A percentile compares a stretch with the other conserved stretches of the same genome.
Evolutionary conservation across 2,329 filamentous ascomycete species (phyloP).

Genomic region (Stemphylium vesicarium): DNA sequence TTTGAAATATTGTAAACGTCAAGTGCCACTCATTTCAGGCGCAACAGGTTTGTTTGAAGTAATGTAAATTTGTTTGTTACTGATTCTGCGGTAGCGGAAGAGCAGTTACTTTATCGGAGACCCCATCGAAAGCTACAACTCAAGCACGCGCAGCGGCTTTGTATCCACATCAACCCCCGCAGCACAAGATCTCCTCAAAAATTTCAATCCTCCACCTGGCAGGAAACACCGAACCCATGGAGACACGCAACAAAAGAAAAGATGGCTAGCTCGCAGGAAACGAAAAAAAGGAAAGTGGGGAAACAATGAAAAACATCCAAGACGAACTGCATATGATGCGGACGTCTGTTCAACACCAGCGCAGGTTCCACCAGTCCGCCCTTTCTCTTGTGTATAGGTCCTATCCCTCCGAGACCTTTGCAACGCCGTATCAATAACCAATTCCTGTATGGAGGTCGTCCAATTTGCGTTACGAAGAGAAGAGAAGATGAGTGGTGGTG

Average conservation of each 20-base stretch:
- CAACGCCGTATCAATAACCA: conserved; percentile 44
- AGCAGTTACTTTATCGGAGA: conserved; percentile 26
- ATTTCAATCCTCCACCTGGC: conserved; percentile 18
- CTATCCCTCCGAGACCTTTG: conserved; percentile 31
- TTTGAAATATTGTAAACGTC: conserved; percentile 22
- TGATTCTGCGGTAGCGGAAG: conserved; percentile 32
- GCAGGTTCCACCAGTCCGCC: conserved; percentile 44
- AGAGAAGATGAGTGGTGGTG: conserved; percentile 26
- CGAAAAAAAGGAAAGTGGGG: conserved; percentile 13
- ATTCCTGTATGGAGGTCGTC: conserved; percentile 43
- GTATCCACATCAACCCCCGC: conserved; percentile 26
- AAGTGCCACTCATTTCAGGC: neutral
- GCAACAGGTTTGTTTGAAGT: conserved; percentile 15
- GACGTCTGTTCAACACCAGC: conserved; percentile 31
- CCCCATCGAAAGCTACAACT: conserved; percentile 32
- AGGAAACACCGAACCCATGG: conserved; percentile 24
- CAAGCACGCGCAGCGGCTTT: conserved; percentile 45
- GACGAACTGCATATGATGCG: conserved; percentile 23
- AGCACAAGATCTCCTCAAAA: conserved; percentile 28
- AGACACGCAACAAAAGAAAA: conserved; percentile 23
- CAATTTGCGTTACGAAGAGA: conserved; percentile 46
- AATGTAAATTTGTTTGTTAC: conserved; percentile 32
- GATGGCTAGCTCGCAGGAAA: conserved; percentile 22
- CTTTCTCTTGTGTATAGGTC: conserved; percentile 31
- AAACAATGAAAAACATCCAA: conserved; percentile 17